Evolutionary conservation across 345 rosid species (phyloP).

Genomic region (Salix koriyanagi): DNA sequence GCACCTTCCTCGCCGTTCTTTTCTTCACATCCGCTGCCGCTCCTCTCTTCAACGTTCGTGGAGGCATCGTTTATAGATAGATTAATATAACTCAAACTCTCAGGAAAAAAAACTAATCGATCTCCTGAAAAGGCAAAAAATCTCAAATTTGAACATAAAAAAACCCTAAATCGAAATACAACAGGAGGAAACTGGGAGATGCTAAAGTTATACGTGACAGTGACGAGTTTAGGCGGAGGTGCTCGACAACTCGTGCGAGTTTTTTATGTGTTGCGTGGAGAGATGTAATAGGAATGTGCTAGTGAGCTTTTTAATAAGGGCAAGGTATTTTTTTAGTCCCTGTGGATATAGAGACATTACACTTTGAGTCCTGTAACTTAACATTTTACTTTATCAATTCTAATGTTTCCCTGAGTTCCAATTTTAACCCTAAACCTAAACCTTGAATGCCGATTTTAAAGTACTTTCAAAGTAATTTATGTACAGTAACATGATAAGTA

Average conservation of each 20-base stretch:
- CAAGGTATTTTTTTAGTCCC: background rate
- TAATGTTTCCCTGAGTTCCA: too few species aligned
- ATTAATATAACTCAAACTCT: background rate
- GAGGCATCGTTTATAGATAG: slow-evolving; percentile 49
- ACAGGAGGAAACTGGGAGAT: background rate
- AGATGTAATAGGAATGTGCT: background rate
- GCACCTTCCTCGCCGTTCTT: slow-evolving; percentile 48
- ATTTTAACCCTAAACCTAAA: too few species aligned
- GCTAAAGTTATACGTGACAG: background rate
- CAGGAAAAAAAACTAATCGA: background rate
- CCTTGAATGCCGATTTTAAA: background rate
- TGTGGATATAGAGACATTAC: background rate
- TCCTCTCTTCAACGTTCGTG: slow-evolving; percentile 66
- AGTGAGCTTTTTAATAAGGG: background rate
- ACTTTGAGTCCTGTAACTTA: background rate
- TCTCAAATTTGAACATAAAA: background rate
- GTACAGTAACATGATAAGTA: too few species aligned
- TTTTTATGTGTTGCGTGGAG: slow-evolving; percentile 1
- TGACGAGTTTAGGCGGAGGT: background rate
- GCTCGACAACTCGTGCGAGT: background rate
- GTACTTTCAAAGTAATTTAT: too few species aligned
- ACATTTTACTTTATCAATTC: too few species aligned
- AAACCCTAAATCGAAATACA: background rate
- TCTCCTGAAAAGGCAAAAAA: background rate
- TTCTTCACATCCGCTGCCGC: slow-evolving; percentile 45